Conservation (phyloP, 768 basidiomycete species). For the Calocybe indica region DNA sequence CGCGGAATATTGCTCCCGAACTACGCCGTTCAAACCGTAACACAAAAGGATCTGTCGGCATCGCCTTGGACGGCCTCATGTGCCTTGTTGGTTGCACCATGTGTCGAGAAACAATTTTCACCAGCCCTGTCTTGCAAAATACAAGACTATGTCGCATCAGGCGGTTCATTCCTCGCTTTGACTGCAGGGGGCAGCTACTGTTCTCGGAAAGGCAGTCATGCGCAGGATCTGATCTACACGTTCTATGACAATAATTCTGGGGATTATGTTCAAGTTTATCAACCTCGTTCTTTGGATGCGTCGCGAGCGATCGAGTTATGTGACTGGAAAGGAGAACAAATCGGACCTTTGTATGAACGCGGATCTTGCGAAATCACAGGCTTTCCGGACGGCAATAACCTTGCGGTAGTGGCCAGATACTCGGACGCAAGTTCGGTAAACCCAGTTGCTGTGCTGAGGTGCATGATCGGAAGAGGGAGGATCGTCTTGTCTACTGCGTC, state of each 20-base stretch:
- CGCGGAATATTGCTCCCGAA: slow-evolving; percentile 57
- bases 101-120: slow-evolving; percentile 39
- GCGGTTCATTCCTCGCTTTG: slow-evolving; percentile 69
- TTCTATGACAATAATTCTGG: slow-evolving; percentile 14
- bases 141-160: slow-evolving; percentile 52
- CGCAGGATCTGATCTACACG: slow-evolving; percentile 20
- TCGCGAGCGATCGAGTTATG: no score
- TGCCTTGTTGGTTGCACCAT: slow-evolving; percentile 75
- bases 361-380: slow-evolving; percentile 21
- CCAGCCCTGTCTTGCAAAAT: slow-evolving; percentile 39
- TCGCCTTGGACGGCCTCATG: slow-evolving; percentile 79
- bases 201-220: slow-evolving; percentile 7
- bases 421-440: slow-evolving; percentile 11
- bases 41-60: slow-evolving; percentile 45
- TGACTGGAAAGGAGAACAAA: no score
- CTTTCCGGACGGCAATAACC: slow-evolving; percentile 18
- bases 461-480: slow-evolving; percentile 37
- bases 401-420: slow-evolving; percentile 26
- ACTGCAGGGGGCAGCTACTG: slow-evolving; percentile 42
- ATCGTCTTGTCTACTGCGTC: slow-evolving; percentile 52
- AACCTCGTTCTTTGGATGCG: not conserved
- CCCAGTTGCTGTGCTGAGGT: slow-evolving; percentile 24
- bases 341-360: no score
- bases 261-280: not conserved
- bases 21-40: slow-evolving; percentile 73